A percentile compares a stretch with the other conserved stretches of the same genome.
These are phyloP conservation scores for Erythrophleum fordii DNA, from an alignment of 306 rosid species.

Conservation along the genomic window DNA sequence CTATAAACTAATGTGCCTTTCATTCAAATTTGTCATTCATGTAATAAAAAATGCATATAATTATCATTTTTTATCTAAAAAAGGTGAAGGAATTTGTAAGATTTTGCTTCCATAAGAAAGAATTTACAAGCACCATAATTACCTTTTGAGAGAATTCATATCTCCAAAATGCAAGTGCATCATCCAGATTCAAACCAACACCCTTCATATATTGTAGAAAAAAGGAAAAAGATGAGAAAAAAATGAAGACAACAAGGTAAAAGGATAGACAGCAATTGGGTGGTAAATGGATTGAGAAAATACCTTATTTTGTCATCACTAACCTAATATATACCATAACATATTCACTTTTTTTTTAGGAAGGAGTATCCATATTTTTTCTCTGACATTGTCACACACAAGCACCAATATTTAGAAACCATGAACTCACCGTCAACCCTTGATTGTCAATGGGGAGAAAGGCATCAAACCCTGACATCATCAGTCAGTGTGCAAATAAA, in stretches of 20 bases:
- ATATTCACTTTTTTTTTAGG: neutral
- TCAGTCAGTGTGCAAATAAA: constrained; percentile 3
- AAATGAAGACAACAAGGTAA: neutral
- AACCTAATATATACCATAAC: neutral
- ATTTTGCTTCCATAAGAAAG: constrained; percentile 4
- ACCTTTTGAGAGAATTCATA: constrained; percentile 91
- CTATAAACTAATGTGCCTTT: constrained; percentile 15
- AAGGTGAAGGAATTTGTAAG: constrained; percentile 17
- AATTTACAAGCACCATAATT: constrained; percentile 30
- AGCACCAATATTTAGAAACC: constrained; percentile 7
- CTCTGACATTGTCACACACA: constrained; percentile 20
- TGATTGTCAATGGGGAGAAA: constrained; percentile 7
- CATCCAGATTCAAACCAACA: constrained; percentile 94
- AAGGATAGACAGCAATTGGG: neutral
- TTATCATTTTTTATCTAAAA: constrained; percentile 8
- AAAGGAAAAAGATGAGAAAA: constrained; percentile 16
- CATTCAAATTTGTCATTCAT: constrained; percentile 24
- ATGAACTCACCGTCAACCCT: constrained; percentile 13
- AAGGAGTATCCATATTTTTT: constrained; percentile 16
- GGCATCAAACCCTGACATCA: constrained; percentile 25
- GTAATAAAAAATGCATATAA: constrained; percentile 13
- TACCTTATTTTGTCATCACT: constrained; percentile 4
- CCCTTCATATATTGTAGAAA: constrained; percentile 57
- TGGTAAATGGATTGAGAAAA: constrained; percentile 27
- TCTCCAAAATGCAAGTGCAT: constrained; percentile 95